Evolutionary conservation across 495 filamentous ascomycete genomes (phyloP), one percentile per base, ranked within the genome.

Genomic region (Trichoderma virens): DNA sequence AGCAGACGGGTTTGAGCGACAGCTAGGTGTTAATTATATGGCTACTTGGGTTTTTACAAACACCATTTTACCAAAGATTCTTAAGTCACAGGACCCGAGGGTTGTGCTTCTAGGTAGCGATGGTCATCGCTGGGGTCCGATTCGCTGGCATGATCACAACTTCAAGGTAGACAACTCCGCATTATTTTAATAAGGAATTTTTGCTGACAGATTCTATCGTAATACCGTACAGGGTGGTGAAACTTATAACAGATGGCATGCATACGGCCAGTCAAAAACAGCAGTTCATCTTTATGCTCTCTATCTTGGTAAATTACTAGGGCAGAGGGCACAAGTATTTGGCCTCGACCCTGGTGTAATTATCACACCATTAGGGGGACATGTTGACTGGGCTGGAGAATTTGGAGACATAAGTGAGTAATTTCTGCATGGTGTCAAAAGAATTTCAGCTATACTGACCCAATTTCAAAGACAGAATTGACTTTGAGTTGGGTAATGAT

Each of bases 31-130:
- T 9, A 81, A 83, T 66, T 75, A 83, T 64, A 72, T 83, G 0
- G 72, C 66, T 1, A 80, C 82, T 56, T 83, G 80, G 71, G 72
- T 82, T 20, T 73, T 84, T 38, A 82, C 82, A 69, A 65, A 78
- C n/a, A 76, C 78, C 1, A 72, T 84, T 38, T 75, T 77, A 66
- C 65, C 68, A 20, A 68, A 74, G 51, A 67, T 83, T 16, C 72
- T 82, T 16, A 64, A 70, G 9, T 73, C 71, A 14, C 67, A 71
- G 0, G 66, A 63, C 2, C 68, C 65, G 25, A 67, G 76, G 11
- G 66, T 77, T 23, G 67, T 78, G 27, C 68, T 64, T 25, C 61
- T 78, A 16, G 66, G 67, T 20, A 70, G 66, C 45, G 59, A 70
- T 14, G 81, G 72, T 3, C 76, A 83, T 66, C 74, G 74, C 14